Base-by-base conservation (phyloP, 108 stramenopile species). In the Nitzschia sp. region DNA sequence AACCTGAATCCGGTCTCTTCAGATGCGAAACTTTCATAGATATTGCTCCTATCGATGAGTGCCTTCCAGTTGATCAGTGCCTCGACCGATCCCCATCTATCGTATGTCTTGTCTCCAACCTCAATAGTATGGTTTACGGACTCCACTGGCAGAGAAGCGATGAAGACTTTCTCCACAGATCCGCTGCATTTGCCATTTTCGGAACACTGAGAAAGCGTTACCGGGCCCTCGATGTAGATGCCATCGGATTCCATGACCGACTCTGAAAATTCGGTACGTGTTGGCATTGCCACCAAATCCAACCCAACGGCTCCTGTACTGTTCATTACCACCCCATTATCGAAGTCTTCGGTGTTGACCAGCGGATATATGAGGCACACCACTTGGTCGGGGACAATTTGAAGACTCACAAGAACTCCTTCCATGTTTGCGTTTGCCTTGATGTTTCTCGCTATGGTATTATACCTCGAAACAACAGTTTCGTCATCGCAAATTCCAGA, bases 11-110 rank as follows among this genome's bases (percentile, higher is more conserved):
- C 68, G 65, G 78, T 69, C 17, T 52, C 51, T 17, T 66, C 59
- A 0, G 17, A 15, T 7, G 64, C 53, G 38, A 83, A 86, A 5
- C 52, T 64, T 17, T 72, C 24, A 56, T 75, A 80, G 48, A 86
- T 80, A 22, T 72, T 48, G 42, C 79, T 80, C 10, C 70, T 46
- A 12, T 63, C 51, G 15, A 71, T 58, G n/a, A 79, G 24, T 21
- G 42, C 69, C 3, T 65, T 57, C 78, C 78, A 79, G 48, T 74
- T 74, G 50, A 79, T 58, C 10, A 79, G 0, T 37, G 65, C 58
- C 1, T 76, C 72, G 10, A 75, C 80, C 41, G 83, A 83, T 63
- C 85, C 85, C 85, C 85, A 86, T 11, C 62, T 59, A 2, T 69
- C 44, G 52, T 83, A 81, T 10, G 65, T 54, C 6, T 67, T 55